Percentiles rank a stretch among this genome's conserved stretches.
phyloP scores from a whole-genome alignment of 345 rosid genomes.

The Aquilaria malaccensis region DNA sequence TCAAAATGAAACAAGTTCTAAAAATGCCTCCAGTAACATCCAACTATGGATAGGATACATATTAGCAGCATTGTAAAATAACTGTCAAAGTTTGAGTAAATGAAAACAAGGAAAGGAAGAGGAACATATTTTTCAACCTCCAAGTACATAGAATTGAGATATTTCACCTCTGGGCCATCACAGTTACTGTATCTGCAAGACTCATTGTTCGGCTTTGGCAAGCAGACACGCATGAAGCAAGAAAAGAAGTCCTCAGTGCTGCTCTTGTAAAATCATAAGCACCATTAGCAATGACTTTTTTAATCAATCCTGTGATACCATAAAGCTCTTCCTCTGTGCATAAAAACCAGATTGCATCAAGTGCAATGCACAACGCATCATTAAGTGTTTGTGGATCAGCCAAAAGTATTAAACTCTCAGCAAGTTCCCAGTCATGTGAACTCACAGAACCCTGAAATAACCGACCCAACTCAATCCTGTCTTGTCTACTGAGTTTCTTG shows the following conservation, averaged over 20 bases:
- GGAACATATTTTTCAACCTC: not conserved
- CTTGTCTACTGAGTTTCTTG: conserved; percentile 64
- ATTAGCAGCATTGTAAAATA: too few species aligned
- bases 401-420: conserved; percentile 56
- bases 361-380: conserved; percentile 78
- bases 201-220: conserved; percentile 81
- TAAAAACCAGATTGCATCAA: conserved; percentile 94
- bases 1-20: conserved; percentile 11
- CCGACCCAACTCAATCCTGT: conserved; percentile 70
- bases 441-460: conserved; percentile 75
- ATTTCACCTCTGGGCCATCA: conserved; percentile 88
- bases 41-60: too few species aligned
- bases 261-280: conserved; percentile 98
- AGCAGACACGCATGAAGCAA: conserved; percentile 94
- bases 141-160: not conserved
- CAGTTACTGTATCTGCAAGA: conserved; percentile 78
- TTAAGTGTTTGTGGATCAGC: conserved; percentile 85
- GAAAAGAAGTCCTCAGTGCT: conserved; percentile 88
- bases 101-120: not conserved
- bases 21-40: not conserved
- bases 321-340: conserved; percentile 52
- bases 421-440: conserved; percentile 84
- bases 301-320: conserved; percentile 69
- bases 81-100: not conserved
- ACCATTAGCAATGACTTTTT: conserved; percentile 66